Base-by-base conservation (phyloP, 2,329 filamentous ascomycete genomes). In the Fusarium goolgardi region DNA sequence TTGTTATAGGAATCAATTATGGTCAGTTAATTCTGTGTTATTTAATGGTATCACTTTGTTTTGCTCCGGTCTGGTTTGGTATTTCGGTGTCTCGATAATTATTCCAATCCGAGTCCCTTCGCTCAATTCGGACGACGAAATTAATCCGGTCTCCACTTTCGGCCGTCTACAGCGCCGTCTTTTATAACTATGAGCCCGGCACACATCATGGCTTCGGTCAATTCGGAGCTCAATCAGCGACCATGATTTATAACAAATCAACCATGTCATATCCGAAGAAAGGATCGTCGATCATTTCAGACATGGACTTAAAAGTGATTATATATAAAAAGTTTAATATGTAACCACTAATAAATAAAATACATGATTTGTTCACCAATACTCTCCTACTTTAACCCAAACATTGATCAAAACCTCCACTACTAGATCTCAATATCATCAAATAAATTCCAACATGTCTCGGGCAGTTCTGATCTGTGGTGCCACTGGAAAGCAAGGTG, bases 401-500 rank as follows among this genome's bases (percentile, higher is more conserved):
- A 32, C 3, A 18, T 43, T 27, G 7, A 8, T 50, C 9, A 39
- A 27, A 7, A 18, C n/a, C 6, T 29, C n/a, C 18, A 29, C 15
- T 9, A 20, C 9, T 9, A 16, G 7, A 23, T 16, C 15, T 25
- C 8, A 37, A 35, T 50, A 20, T 16, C 18, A 20, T 20, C 21
- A 25, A 2, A 11, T 35, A 37, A 5, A 18, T 2, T n/a, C 18
- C 41, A 23, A 32, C 27, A 62, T 65, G 53, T 55, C 55, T 37
- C 72, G 72, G 20, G 62, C 77, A 47, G 60, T 79, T 23, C 70
- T 80, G 18, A 68, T 80, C 29, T 75, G 71, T 3, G 78, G 78
- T 18, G 78, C 78, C 27, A 80, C 78, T 3, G 78, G 78, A 56
- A 79, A 79, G 40, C 78, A 80, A 52, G 78, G 78, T 29, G 74